Evolutionary conservation across 2,329 filamentous ascomycete species (phyloP), one percentile per base, ranked within the genome.

Genomic region (Beauveria asiatica): DNA sequence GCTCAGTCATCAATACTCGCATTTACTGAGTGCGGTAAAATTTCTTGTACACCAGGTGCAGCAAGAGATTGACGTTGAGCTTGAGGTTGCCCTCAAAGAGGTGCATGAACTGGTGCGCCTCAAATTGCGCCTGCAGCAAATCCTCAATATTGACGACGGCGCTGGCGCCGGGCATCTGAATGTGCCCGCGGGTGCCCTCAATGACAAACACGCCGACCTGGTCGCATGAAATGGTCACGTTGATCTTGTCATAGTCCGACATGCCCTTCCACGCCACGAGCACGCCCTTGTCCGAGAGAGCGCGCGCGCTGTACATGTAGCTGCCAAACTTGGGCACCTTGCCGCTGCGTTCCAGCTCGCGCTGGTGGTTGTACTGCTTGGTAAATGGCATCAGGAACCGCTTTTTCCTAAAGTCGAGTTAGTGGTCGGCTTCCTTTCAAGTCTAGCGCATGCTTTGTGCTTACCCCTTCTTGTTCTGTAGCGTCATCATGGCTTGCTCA

Each of bases 41-140:
- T 81, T 99, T 99, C 83, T 95, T 96, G 80, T 97, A 97, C 67
- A 99, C 83, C 74, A 97, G 80, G 81, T 99, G 94, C 79, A 99
- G 80, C 76, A 99, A 85, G 70, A 99, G 75, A 78, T 99, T 99
- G 69, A 99, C 94, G 74, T 97, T 97, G 70, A 99, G 83, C 75
- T 89, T 87, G 70, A 97, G 80, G 64, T 82, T 83, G 59, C 87
- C 87, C 72, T 95, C 91, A 69, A 99, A 99, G 62, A 97, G 80
- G 69, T 90, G 92, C 84, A 97, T 92, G 73, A 96, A 96, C 75
- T 97, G 92, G 68, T 92, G 90, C 66, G 94, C 92, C 75, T 97
- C 94, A 72, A 97, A 99, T 75, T 99, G 95, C 56, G 94, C 93
- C 76, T 97, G 92, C 69, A 99, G 79, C 64, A 99, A 79, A 68